phyloP scores from a whole-genome alignment of 1,284 basidiomycete genomes.

The Irpex sp. region DNA sequence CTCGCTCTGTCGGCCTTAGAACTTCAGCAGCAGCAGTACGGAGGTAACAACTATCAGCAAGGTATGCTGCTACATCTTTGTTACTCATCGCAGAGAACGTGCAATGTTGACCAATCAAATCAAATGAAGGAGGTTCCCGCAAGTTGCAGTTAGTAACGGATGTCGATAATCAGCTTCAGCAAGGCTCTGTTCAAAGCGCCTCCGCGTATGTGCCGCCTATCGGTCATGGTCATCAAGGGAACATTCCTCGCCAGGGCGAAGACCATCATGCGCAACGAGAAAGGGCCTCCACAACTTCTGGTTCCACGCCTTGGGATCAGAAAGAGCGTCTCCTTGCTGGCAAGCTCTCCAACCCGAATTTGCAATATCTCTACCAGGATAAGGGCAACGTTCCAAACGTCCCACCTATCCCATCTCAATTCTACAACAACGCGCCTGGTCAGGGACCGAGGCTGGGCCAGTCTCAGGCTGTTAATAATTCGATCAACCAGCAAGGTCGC shows the following conservation, averaged over 20 bases:
- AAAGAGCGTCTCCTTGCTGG: slow-evolving; percentile 54
- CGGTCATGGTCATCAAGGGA: slow-evolving; percentile 40
- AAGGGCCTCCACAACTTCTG: slow-evolving; percentile 36
- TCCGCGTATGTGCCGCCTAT: slow-evolving; percentile 44
- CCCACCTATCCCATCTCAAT: slow-evolving; percentile 69
- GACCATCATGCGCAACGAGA: slow-evolving; percentile 34
- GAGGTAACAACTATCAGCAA: slow-evolving; percentile 23
- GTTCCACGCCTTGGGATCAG: slow-evolving; percentile 51
- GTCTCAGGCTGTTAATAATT: slow-evolving; percentile 21
- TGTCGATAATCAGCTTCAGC: slow-evolving; percentile 49
- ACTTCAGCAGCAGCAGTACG: slow-evolving; percentile 37
- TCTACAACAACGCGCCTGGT: slow-evolving; percentile 51
- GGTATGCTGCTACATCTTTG: slow-evolving; percentile 57
- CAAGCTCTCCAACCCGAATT: slow-evolving; percentile 64
- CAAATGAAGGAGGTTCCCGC: slow-evolving; percentile 30
- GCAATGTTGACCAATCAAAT: neutral
- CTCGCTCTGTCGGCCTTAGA: slow-evolving; percentile 68
- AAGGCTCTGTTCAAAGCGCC: slow-evolving; percentile 38
- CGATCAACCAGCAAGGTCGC: slow-evolving; percentile 16
- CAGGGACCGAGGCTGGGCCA: slow-evolving; percentile 43
- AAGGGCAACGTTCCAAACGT: slow-evolving; percentile 53
- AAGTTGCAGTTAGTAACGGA: slow-evolving; percentile 59
- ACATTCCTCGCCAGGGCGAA: slow-evolving; percentile 19
- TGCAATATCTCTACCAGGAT: slow-evolving; percentile 58
- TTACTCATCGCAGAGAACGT: slow-evolving; percentile 54